Conservation (phyloP, 257 asterid genomes). For the Coffea canephora region DNA sequence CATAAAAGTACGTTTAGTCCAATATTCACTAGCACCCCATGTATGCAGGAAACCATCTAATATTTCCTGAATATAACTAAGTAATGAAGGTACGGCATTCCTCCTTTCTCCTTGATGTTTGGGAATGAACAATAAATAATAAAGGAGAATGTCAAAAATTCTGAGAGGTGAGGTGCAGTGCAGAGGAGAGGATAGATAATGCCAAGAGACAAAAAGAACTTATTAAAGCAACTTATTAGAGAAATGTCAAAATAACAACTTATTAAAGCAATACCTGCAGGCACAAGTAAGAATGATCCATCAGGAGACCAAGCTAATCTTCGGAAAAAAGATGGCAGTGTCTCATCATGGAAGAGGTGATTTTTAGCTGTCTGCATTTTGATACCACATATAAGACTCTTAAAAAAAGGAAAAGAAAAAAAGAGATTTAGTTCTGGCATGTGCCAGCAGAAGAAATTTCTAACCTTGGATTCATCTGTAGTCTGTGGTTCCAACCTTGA, state of each 20-base stretch:
- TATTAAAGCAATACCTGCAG: constrained; percentile 65
- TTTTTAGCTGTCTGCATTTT: constrained; percentile 63
- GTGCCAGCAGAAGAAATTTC: constrained; percentile 5
- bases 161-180: background rate
- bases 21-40: background rate
- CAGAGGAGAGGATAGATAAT: background rate
- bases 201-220: background rate
- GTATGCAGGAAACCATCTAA: background rate
- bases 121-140: background rate
- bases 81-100: background rate
- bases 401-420: background rate
- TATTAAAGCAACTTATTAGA: too few species aligned
- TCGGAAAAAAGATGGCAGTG: constrained; percentile 91
- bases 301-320: constrained; percentile 98
- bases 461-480: constrained; percentile 84
- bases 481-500: constrained; percentile 60
- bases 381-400: background rate
- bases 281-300: constrained; percentile 89
- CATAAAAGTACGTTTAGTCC: background rate
- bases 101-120: background rate
- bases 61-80: background rate
- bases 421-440: background rate
- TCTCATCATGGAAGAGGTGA: constrained; percentile 96
- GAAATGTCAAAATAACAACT: background rate
- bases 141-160: background rate